phyloP scores from a whole-genome alignment of 2,329 filamentous ascomycete genomes.

The Purpureocillium lavendulum region DNA sequence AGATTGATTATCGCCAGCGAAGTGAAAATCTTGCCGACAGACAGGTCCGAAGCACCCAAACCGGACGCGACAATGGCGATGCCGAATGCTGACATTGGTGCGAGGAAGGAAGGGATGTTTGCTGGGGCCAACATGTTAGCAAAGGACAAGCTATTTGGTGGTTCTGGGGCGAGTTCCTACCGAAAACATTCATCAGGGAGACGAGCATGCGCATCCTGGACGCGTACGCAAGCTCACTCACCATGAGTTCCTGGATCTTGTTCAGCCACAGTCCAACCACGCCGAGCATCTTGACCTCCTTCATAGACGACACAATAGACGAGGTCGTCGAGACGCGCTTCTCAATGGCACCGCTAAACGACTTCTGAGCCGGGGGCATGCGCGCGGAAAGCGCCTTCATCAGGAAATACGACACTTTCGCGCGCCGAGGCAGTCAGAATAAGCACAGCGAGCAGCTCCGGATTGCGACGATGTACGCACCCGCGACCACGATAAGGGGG shows the following conservation, averaged over 20 bases:
- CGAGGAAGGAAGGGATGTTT: slow-evolving; percentile 6
- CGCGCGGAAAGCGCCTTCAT: slow-evolving; percentile 4
- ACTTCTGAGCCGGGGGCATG: slow-evolving; percentile 8
- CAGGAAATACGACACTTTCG: slow-evolving; percentile 6
- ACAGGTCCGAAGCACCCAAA: not conserved
- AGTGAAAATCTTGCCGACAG: slow-evolving; percentile 10
- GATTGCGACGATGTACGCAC: slow-evolving; percentile 4
- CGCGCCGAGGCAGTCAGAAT: not conserved
- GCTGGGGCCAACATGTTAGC: not conserved
- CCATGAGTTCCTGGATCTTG: slow-evolving; percentile 9
- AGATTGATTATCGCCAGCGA: slow-evolving; percentile 15
- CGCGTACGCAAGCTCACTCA: slow-evolving; percentile 11
- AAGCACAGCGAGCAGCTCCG: not conserved
- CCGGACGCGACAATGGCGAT: slow-evolving; percentile 9
- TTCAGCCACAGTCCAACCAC: slow-evolving; percentile 10
- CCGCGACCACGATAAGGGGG: slow-evolving; percentile 27
- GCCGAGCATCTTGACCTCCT: slow-evolving; percentile 23
- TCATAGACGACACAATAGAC: slow-evolving; percentile 18
- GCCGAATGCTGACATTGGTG: slow-evolving; percentile 12
- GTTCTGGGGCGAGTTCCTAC: slow-evolving; percentile 6
- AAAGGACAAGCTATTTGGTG: not conserved
- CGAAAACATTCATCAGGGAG: slow-evolving; percentile 11
- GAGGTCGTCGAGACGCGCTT: slow-evolving; percentile 17
- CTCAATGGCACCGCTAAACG: slow-evolving; percentile 19
- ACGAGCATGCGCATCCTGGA: slow-evolving; percentile 13